Base-by-base conservation (phyloP, 1,284 basidiomycete genomes). In the Moniliophthora roreri region DNA sequence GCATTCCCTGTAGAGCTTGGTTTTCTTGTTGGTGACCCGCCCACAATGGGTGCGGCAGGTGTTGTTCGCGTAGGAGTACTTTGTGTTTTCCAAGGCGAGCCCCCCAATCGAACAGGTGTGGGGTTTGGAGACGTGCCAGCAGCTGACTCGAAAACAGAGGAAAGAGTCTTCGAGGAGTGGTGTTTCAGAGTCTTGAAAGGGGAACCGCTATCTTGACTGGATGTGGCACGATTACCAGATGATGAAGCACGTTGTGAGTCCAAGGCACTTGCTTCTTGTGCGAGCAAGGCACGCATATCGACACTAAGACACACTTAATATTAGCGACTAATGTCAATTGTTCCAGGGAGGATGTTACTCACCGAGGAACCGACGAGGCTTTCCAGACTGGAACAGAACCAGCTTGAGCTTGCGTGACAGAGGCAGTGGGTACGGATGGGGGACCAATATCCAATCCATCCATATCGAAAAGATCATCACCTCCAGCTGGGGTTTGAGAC, bases 251-350 rank as follows among this genome's bases (percentile, higher is more conserved):
- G 37, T 16, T 50, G 49, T 2, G 52, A 48, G 18, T 47, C 57
- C 54, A 66, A 68, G 24, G 62, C 61, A 23, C 54, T 70, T 39
- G 82, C 81, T 0, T 84, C 82, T 66, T 93, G 91, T 0, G 89
- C 91, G 83, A 97, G 93, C 57, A 98, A 86, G 18, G 82, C 75
- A 60, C 90, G 87, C 76, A 97, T 85, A 64, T 96, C 92, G 8
- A 86, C 80, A 24, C 88, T 92, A 59, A 3, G 50, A 50, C 32
- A 21, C 20, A 51, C n/a, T 16, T 36, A 37, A 20, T 54, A 24
- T 46, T 8, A 48, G 21, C 38, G 38, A 51, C 34, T 34, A 7
- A 28, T 10, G 48, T 60, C 18, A 37, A 21, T 53, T 32, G 53
- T n/a, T n/a, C n/a, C n/a, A 26, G 46, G 42, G 20, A 32, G 24